Evolutionary conservation across 306 rosid species (phyloP), one percentile per base, ranked within the genome.

Genomic region (Amphicarpaea edgeworthii): DNA sequence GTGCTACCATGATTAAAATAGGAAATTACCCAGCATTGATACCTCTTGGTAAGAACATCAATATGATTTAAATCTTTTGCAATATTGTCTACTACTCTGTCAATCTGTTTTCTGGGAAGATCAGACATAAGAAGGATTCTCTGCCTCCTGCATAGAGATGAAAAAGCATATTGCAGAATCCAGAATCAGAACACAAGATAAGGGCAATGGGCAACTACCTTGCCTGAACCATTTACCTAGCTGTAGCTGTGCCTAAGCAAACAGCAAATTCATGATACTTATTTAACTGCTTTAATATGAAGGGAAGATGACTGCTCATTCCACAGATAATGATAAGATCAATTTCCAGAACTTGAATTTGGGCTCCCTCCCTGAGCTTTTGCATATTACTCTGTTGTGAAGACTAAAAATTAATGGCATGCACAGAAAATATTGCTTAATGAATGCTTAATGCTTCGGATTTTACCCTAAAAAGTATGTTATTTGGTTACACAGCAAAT

Each of bases 91-190:
- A 92, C 97, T 51, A 95, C 14, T 79, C 86, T 86, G 85, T 95
- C 97, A 46, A 92, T 95, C 83, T 95, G 96, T 82, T 92, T 89
- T 81, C 99, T 92, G 34, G 99, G 99, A 85, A 88, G 85, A 88
- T 95, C 98, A 3, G 97, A 90, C 99, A 95, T 86, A 76, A 95
- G 97, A 81, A 95, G 96, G 80, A 95, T 85, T 78, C 97, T 83
- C 90, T 95, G 99, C 85, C 72, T 95, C 92, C 97, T 95, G 85
- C 67, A 79, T 73, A 57, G 30, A 80, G 51, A 64, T 11, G 81
- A 20, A 67, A 68, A 55, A 58, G 59, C 66, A 59, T 77, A 77
- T 70, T 73, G 80, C 43, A 83, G 41, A 84, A 81, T 70, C 21
- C 76, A 68, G 72, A 69, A 79, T 69, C 71, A 70, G 71, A 85